These are phyloP conservation scores for Phytophthora pini DNA, from an alignment of 352 stramenopile genomes.

Conservation along the genomic window DNA sequence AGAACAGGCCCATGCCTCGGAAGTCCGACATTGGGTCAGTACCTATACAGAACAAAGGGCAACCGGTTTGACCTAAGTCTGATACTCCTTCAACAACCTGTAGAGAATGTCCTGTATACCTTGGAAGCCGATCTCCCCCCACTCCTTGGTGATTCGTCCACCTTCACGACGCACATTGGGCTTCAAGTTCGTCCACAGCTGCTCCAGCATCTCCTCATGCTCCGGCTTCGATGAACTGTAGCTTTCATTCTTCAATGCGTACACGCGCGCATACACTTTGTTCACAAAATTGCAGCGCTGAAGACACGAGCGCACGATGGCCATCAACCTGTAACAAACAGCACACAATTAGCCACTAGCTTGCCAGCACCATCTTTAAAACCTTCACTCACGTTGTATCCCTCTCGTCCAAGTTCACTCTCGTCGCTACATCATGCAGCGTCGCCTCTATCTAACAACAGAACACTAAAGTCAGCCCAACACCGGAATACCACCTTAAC, in stretches of 20 bases:
- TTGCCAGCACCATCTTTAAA: neutral
- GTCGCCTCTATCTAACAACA: slow-evolving; percentile 55
- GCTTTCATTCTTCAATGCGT: slow-evolving; percentile 64
- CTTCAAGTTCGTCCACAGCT: slow-evolving; percentile 84
- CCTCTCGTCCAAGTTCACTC: slow-evolving; percentile 52
- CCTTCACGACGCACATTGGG: slow-evolving; percentile 74
- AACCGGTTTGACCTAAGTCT: neutral
- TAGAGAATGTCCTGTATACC: slow-evolving; percentile 32
- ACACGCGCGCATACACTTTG: slow-evolving; percentile 60
- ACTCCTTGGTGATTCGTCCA: slow-evolving; percentile 87
- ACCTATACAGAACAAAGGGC: slow-evolving; percentile 35
- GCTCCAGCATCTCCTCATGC: slow-evolving; percentile 85
- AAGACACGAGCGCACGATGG: slow-evolving; percentile 72
- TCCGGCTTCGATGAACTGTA: slow-evolving; percentile 71
- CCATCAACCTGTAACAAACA: slow-evolving; percentile 53
- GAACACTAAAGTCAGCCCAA: neutral
- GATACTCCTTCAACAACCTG: too few relatives aligned
- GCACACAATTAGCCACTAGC: slow-evolving; percentile 1
- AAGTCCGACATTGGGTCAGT: slow-evolving; percentile 89
- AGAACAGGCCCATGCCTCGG: slow-evolving; percentile 82
- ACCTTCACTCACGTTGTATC: slow-evolving; percentile 46
- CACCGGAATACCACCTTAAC: neutral
- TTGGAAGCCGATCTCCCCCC: slow-evolving; percentile 90
- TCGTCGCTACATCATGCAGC: slow-evolving; percentile 62
- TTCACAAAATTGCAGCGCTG: slow-evolving; percentile 82